Evolutionary conservation across 1,284 basidiomycete species (phyloP).

Genomic region (Spongiforma sp.): DNA sequence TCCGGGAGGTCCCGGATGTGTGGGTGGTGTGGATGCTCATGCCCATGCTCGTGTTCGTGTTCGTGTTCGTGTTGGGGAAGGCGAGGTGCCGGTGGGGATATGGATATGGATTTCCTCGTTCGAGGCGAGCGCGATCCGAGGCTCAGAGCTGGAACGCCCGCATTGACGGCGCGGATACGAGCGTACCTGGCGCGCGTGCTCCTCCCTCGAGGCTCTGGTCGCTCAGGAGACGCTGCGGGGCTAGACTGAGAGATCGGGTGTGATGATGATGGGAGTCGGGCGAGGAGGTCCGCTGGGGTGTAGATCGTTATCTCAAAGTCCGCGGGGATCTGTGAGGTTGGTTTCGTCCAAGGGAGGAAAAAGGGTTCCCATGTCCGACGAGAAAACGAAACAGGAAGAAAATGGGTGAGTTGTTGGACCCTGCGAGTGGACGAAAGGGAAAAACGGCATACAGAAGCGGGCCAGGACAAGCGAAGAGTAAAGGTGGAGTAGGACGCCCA

Average conservation of each 20-base stretch:
- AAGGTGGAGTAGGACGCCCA: slow-evolving; percentile 57
- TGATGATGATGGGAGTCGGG: slow-evolving; percentile 9
- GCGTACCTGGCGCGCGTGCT: slow-evolving; percentile 54
- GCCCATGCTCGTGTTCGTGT: background rate
- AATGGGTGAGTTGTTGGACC: background rate
- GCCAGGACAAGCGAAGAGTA: slow-evolving; percentile 68
- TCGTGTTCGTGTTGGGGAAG: too few relatives aligned
- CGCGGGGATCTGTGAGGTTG: slow-evolving; percentile 39
- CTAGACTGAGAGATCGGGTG: too few relatives aligned
- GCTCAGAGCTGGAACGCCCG: slow-evolving; percentile 53
- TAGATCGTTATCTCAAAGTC: slow-evolving; percentile 49
- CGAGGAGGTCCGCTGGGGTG: slow-evolving; percentile 33
- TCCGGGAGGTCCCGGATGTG: too few relatives aligned
- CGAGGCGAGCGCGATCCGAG: slow-evolving; percentile 5
- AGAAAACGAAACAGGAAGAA: background rate
- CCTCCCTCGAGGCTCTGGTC: background rate
- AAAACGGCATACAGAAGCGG: slow-evolving; percentile 52
- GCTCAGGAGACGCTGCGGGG: too few relatives aligned
- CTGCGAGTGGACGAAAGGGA: background rate
- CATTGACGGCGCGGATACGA: slow-evolving; percentile 55
- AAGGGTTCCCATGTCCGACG: too few relatives aligned
- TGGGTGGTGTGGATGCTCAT: slow-evolving; percentile 5
- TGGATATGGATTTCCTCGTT: too few relatives aligned
- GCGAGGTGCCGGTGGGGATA: background rate
- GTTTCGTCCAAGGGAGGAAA: too few relatives aligned